Base-by-base conservation (phyloP, 352 stramenopile species). In the Globisporangium nodosum region DNA sequence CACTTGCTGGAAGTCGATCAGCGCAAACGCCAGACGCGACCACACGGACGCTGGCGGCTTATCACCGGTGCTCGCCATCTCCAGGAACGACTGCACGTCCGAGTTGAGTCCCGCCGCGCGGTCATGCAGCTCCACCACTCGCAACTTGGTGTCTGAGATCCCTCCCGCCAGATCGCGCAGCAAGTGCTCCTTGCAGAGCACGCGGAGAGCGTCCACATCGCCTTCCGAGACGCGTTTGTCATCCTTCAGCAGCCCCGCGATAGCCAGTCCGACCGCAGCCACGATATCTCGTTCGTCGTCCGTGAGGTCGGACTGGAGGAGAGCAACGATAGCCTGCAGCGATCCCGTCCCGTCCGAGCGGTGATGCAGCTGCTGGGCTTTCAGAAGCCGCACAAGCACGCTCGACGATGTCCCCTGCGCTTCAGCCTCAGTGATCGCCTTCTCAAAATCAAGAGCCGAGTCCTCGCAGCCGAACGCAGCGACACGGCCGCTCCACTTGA, bases 401-500 rank as follows among this genome's bases (percentile, higher is more conserved):
- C 43, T 15, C 30, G 50, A 24, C 49, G 9, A 31, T 9, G 20
- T 24, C 16, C 24, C 21, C 27, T 47, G n/a, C 15, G 33, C 31
- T 20, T 61, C n/a, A 52, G 40, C 53, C 33, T 47, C 39, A 21
- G 54, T 31, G n/a, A 66, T 57, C 7, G 55, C 55, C 12, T 57
- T 35, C 11, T 11, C 49, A 21, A 57, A 52, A 15, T 42, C 35
- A 35, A 21, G 11, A 35, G 54, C 53, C 7, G 57, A 37, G n/a
- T 43, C 18, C 7, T 39, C 15, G 20, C 39, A 48, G 1, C 59
- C 63, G 12, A 79, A 51, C 15, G 63, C 62, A 56, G 73, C 66
- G 27, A 86, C 47, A 1, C 67, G 56, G 11, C 37, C 58, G 48
- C 82, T 82, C 76, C 76, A 86, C 49, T 70, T 56, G 12, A 82